These are phyloP conservation scores for Echria macrotheca DNA, from an alignment of 495 filamentous ascomycete species.

Conservation along the genomic window DNA sequence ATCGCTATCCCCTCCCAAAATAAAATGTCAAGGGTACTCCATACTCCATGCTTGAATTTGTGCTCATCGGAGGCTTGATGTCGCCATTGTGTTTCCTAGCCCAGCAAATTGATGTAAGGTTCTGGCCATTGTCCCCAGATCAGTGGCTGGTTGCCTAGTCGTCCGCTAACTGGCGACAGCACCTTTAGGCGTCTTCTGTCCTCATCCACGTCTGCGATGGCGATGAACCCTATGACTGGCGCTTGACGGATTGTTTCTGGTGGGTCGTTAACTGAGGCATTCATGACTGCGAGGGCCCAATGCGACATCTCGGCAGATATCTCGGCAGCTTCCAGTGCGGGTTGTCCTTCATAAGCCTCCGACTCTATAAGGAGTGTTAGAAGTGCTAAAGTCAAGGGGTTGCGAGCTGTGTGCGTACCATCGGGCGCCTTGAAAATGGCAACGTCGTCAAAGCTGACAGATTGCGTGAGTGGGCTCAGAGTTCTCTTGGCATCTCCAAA, in stretches of 20 bases:
- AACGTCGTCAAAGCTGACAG: conserved; percentile 66
- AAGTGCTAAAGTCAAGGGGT: too few species aligned
- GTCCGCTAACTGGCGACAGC: conserved; percentile 72
- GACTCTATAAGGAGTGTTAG: too few species aligned
- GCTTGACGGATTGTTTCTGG: conserved; percentile 73
- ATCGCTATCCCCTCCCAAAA: too few species aligned
- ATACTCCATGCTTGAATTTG: too few species aligned
- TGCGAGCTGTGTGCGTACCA: too few species aligned
- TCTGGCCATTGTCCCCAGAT: conserved; percentile 57
- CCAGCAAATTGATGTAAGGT: conserved; percentile 45
- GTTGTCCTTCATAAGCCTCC: conserved; percentile 27
- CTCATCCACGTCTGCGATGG: conserved; percentile 83
- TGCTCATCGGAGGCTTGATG: too few species aligned
- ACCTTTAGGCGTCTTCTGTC: conserved; percentile 76
- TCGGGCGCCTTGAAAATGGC: conserved; percentile 50
- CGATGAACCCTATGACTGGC: conserved; percentile 86
- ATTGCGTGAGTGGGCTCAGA: conserved; percentile 78
- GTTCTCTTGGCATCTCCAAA: conserved; percentile 75
- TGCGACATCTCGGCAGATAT: conserved; percentile 56
- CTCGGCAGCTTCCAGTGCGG: conserved; percentile 53
- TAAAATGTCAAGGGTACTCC: too few species aligned
- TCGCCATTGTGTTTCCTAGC: too few species aligned
- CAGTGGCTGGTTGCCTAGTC: conserved; percentile 70
- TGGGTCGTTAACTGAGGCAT: conserved; percentile 59
- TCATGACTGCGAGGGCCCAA: conserved; percentile 74